phyloP scores from a whole-genome alignment of 129 eudicot species.

The Flaveria sonorensis region DNA sequence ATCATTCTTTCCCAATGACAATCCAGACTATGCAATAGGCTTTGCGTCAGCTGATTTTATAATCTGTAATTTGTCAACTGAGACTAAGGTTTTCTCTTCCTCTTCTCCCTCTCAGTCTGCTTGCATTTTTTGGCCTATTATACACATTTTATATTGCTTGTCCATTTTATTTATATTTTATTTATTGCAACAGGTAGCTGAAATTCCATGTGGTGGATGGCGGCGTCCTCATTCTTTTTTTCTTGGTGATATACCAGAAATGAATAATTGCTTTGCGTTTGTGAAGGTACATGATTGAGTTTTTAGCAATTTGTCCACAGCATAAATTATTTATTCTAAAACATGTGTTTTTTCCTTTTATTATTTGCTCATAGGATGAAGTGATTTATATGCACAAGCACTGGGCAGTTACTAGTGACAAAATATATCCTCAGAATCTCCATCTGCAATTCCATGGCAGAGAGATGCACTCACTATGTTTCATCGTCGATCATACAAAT shows the following conservation, averaged over 20 bases:
- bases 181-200: conserved; percentile 57
- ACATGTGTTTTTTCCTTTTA: not conserved
- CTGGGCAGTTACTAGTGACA: conserved; percentile 53
- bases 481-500: conserved; percentile 45
- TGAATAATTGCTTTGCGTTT: conserved; percentile 72
- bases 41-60: conserved; percentile 80
- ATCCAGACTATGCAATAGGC: conserved; percentile 73
- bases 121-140: conserved; percentile 8
- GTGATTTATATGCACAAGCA: conserved; percentile 70
- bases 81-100: conserved; percentile 66
- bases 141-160: not conserved
- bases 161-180: not conserved
- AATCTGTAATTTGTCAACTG: conserved; percentile 76
- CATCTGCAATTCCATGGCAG: conserved; percentile 94
- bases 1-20: conserved; percentile 47
- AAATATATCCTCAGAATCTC: conserved; percentile 69
- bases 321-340: not conserved
- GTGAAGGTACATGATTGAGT: conserved; percentile 62
- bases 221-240: conserved; percentile 90
- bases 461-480: conserved; percentile 86
- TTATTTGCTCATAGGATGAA: conserved; percentile 62
- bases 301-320: not conserved
- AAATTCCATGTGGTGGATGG: conserved; percentile 95
- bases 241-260: conserved; percentile 81
- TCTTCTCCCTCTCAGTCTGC: conserved; percentile 22